Evolutionary conservation across 2,329 filamentous ascomycete species (phyloP).

Genomic region (Xylaria sp.): DNA sequence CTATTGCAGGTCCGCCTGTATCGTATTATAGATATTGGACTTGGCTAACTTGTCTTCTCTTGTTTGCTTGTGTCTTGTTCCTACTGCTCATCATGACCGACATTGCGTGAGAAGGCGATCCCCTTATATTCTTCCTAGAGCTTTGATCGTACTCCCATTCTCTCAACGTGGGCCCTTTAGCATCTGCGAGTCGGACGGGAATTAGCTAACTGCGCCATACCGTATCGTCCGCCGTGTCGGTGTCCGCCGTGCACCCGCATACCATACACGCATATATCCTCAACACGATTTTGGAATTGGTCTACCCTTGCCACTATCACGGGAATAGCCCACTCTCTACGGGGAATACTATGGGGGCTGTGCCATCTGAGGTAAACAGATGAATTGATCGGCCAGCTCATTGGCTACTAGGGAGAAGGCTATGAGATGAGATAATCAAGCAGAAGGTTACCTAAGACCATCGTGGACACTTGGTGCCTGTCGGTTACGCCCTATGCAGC

Average conservation of each 20-base stretch:
- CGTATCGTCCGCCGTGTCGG: neutral
- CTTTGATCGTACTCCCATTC: neutral
- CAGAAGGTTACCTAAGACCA: neutral
- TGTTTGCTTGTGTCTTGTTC: neutral
- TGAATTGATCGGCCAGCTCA: neutral
- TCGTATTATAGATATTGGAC: neutral
- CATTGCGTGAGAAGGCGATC: neutral
- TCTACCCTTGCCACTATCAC: neutral
- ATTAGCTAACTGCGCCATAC: slow-evolving; percentile 13
- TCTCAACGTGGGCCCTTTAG: neutral
- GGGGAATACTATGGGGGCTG: neutral
- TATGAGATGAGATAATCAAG: slow-evolving; percentile 10
- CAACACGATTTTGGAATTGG: neutral
- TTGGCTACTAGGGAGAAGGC: neutral
- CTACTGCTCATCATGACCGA: neutral
- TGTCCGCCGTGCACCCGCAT: neutral
- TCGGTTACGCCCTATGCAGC: slow-evolving; percentile 5
- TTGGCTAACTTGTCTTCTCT: neutral
- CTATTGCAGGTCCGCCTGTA: neutral
- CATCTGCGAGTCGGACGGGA: slow-evolving; percentile 8
- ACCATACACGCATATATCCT: neutral
- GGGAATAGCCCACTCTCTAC: neutral
- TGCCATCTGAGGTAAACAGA: neutral
- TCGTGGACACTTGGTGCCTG: neutral
- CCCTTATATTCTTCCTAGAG: slow-evolving; percentile 10